Percentiles rank a stretch among this genome's conserved stretches.
Evolutionary conservation across 1,284 basidiomycete species (phyloP).

Genomic region (Austroboletus novae-zelandiae): DNA sequence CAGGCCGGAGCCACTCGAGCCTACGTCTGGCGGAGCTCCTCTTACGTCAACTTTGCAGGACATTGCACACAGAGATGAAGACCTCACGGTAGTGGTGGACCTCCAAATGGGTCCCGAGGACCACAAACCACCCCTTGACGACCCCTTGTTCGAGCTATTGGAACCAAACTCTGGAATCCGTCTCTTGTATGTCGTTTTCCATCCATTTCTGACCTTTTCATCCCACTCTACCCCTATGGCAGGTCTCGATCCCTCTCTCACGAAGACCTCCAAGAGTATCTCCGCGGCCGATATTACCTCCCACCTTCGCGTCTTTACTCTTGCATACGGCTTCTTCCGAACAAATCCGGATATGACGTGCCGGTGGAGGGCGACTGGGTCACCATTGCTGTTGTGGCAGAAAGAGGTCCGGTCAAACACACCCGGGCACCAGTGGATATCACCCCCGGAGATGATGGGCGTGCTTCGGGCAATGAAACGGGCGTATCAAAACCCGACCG

Average conservation of each 20-base stretch:
- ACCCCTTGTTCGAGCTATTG: conserved; percentile 69
- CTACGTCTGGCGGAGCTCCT: conserved; percentile 2
- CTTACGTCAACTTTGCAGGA: conserved; percentile 17
- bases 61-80: conserved; percentile 51
- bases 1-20: conserved; percentile 11
- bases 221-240: not conserved
- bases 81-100: conserved; percentile 71
- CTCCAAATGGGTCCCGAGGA: conserved; percentile 75
- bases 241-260: conserved; percentile 77
- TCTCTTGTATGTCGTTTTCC: conserved; percentile 59
- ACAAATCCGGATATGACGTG: conserved; percentile 84
- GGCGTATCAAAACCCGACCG: conserved; percentile 16
- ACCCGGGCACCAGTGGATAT: conserved; percentile 63
- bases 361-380: conserved; percentile 92
- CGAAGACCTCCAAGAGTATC: conserved; percentile 77
- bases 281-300: conserved; percentile 83
- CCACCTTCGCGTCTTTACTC: conserved; percentile 89
- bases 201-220: conserved; percentile 2
- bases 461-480: conserved; percentile 33
- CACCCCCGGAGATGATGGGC: conserved; percentile 44
- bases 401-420: conserved; percentile 72
- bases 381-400: conserved; percentile 85
- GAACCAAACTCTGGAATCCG: conserved; percentile 90
- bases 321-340: conserved; percentile 69
- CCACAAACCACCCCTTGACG: conserved; percentile 61